Percentiles rank a stretch among this genome's conserved stretches.
Evolutionary conservation across 805 yeast species (phyloP).

Genomic region (Candida vartiovaarae): DNA sequence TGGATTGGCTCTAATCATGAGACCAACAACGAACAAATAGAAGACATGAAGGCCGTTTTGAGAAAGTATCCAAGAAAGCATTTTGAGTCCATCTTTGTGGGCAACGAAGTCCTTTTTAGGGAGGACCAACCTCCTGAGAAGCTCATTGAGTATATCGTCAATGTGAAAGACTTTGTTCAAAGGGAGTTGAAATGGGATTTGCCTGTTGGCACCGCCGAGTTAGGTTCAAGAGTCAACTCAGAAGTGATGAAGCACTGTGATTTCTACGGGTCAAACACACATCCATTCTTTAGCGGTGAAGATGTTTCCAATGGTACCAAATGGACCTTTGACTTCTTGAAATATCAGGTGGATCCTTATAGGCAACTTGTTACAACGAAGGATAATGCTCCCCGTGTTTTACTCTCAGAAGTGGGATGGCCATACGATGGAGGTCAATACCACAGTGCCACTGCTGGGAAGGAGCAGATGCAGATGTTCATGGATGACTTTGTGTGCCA

Average conservation of each 20-base stretch:
- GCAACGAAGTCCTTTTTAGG: conserved; percentile 56
- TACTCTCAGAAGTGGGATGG: conserved; percentile 67
- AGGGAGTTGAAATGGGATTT: conserved; percentile 30
- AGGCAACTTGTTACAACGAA: conserved; percentile 20
- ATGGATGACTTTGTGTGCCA: conserved; percentile 46
- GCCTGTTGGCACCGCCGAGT: conserved; percentile 58
- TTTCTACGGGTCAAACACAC: conserved; percentile 54
- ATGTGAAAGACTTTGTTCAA: conserved; percentile 32
- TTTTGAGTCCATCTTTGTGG: conserved; percentile 49
- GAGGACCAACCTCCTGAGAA: conserved; percentile 35
- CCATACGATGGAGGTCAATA: conserved; percentile 54
- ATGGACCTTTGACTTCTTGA: conserved; percentile 47
- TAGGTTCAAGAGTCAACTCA: conserved; percentile 39
- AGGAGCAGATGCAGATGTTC: conserved; percentile 37
- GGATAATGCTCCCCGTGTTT: conserved; percentile 25
- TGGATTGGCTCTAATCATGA: conserved; percentile 47
- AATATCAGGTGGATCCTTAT: conserved; percentile 36
- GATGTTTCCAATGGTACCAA: conserved; percentile 36
- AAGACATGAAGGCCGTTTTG: conserved; percentile 36
- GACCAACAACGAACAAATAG: conserved; percentile 40
- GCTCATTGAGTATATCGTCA: conserved; percentile 35
- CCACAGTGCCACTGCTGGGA: conserved; percentile 40
- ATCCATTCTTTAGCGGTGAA: conserved; percentile 63
- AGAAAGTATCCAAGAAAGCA: conserved; percentile 35
- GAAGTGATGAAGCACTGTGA: conserved; percentile 40